A percentile compares a stretch with the other conserved stretches of the same genome.
Conservation (phyloP, 495 filamentous ascomycete species). For the Neurospora pannonica region DNA sequence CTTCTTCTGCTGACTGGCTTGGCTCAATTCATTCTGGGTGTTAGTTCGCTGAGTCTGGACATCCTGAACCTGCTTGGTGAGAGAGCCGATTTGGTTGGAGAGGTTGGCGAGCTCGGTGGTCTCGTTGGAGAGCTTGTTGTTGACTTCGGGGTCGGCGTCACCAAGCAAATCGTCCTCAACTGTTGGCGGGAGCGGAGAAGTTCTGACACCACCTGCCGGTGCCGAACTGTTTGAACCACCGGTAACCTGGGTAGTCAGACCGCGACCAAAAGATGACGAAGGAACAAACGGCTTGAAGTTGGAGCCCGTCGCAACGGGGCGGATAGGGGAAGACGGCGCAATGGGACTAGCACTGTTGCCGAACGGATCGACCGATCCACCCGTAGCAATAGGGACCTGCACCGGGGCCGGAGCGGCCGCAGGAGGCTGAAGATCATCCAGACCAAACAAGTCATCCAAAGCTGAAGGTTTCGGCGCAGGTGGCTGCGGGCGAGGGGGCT, state of each 20-base stretch:
- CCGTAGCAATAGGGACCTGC: conserved; percentile 60
- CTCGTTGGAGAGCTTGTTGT: conserved; percentile 76
- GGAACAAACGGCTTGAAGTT: conserved; percentile 87
- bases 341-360: conserved; percentile 34
- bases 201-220: conserved; percentile 14
- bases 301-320: conserved; percentile 36
- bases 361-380: conserved; percentile 61
- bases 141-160: conserved; percentile 83
- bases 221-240: conserved; percentile 54
- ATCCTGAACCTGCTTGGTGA: conserved; percentile 89
- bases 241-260: conserved; percentile 66
- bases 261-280: conserved; percentile 81
- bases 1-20: conserved; percentile 73
- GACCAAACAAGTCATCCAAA: conserved; percentile 82
- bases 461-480: conserved; percentile 54
- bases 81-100: conserved; percentile 83
- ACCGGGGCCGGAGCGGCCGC: conserved; percentile 36
- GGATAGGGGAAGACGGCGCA: conserved; percentile 44
- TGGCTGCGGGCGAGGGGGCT: conserved; percentile 38
- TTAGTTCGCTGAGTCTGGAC: conserved; percentile 70
- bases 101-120: conserved; percentile 92
- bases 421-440: conserved; percentile 57
- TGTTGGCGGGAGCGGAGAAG: conserved; percentile 35
- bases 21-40: conserved; percentile 69
- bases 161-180: conserved; percentile 86